Conservation (phyloP, 139 green algal species). For the Picochlorum sp. region DNA sequence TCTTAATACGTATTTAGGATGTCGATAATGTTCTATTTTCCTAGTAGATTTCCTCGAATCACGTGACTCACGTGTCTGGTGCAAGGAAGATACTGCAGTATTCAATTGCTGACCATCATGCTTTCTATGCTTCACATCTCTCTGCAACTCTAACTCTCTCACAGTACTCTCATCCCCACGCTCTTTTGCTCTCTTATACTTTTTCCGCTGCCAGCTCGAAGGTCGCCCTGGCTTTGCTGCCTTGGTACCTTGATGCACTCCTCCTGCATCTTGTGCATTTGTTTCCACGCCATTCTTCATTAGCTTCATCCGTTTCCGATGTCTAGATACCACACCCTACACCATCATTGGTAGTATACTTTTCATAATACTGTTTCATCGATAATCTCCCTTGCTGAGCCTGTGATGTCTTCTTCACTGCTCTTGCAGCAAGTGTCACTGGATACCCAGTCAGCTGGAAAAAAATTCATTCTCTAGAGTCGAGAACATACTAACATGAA, state of each 20-base stretch:
- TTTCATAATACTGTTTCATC: background rate
- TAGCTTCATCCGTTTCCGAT: background rate
- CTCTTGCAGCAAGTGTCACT: conserved; percentile 28
- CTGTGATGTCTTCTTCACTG: conserved; percentile 1
- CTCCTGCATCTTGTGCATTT: background rate
- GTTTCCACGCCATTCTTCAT: background rate
- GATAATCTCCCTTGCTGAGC: background rate
- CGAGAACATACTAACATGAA: conserved; percentile 48
- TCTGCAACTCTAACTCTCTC: too few species aligned
- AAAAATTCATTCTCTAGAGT: conserved; percentile 42
- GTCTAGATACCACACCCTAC: too few species aligned
- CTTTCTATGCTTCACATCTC: too few species aligned
- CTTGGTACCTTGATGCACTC: background rate
- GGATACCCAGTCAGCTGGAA: conserved; percentile 48
- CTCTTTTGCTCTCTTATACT: background rate
- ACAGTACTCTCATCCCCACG: background rate
- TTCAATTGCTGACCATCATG: too few species aligned
- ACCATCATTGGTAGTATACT: too few species aligned
- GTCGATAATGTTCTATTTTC: conserved; percentile 1
- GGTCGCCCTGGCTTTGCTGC: conserved; percentile 11
- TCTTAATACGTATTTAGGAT: conserved; percentile 11
- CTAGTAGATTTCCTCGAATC: background rate
- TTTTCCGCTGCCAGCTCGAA: conserved; percentile 44
- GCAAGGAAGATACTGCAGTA: background rate
- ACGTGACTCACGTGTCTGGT: background rate